Evolutionary conservation across 768 basidiomycete genomes (phyloP).

Genomic region (Auricularia heimuer): DNA sequence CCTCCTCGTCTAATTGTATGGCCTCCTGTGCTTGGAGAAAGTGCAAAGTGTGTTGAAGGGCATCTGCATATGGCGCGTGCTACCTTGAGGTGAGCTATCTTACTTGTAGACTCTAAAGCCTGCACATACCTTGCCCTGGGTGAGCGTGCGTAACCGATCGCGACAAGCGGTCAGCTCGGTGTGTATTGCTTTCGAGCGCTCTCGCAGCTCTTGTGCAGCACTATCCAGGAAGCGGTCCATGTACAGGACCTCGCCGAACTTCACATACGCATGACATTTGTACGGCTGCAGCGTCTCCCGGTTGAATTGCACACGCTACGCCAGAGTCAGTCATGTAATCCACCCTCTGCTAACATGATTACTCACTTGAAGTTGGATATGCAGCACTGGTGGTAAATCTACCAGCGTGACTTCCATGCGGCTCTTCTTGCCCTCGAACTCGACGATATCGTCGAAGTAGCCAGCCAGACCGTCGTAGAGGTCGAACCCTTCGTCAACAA

Average conservation of each 20-base stretch:
- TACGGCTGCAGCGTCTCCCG: constrained; percentile 82
- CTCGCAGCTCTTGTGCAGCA: constrained; percentile 61
- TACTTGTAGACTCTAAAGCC: background rate
- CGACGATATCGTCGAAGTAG: constrained; percentile 83
- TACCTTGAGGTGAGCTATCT: constrained; percentile 16
- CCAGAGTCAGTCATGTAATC: constrained; percentile 1
- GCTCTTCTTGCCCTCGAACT: constrained; percentile 79
- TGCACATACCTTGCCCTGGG: constrained; percentile 54
- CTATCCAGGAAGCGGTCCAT: constrained; percentile 88
- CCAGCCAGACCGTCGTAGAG: constrained; percentile 88
- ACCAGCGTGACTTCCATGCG: constrained; percentile 81
- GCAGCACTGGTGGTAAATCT: constrained; percentile 80
- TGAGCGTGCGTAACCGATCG: constrained; percentile 56
- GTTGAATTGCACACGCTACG: constrained; percentile 87
- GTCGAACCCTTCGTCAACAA: constrained; percentile 74
- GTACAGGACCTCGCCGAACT: constrained; percentile 75
- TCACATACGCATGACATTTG: constrained; percentile 94
- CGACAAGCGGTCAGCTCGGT: constrained; percentile 51
- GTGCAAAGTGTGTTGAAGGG: constrained; percentile 44
- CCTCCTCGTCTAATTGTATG: constrained; percentile 31
- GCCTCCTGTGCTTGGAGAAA: constrained; percentile 47
- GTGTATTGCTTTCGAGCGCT: constrained; percentile 61
- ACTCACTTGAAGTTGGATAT: constrained; percentile 88
- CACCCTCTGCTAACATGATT: background rate
- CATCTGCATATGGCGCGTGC: constrained; percentile 51